Conservation (phyloP, 2,329 filamentous ascomycete species). For the Sphaerulina vaccinii region DNA sequence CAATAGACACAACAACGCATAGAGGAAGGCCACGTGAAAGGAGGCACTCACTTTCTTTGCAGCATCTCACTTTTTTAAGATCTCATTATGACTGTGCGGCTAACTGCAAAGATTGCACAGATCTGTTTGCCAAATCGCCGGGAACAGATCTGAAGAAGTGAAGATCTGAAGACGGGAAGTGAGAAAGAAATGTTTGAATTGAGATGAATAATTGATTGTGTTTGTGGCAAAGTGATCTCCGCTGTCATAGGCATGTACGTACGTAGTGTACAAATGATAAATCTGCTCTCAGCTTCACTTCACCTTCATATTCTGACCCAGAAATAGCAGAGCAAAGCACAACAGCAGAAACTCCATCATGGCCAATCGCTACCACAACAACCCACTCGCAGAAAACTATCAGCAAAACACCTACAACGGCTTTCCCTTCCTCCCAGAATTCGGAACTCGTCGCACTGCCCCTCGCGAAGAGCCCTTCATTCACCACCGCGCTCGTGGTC, state of each 20-base stretch:
- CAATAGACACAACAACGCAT: background rate
- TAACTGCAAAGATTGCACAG: background rate
- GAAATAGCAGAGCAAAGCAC: background rate
- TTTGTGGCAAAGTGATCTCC: slow-evolving; percentile 4
- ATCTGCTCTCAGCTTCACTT: background rate
- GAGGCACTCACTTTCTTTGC: background rate
- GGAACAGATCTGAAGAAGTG: too few relatives aligned
- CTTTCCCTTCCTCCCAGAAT: slow-evolving; percentile 28
- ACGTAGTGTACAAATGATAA: background rate
- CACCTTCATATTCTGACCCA: background rate
- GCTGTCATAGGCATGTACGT: background rate
- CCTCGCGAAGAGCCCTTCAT: slow-evolving; percentile 33
- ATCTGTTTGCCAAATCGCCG: too few relatives aligned
- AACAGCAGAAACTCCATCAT: slow-evolving; percentile 4
- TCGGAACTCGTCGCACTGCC: slow-evolving; percentile 27
- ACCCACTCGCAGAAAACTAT: slow-evolving; percentile 24
- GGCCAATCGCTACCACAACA: slow-evolving; percentile 21
- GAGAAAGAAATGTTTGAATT: background rate
- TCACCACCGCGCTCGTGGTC: slow-evolving; percentile 21
- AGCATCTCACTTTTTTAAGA: background rate
- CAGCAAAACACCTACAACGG: slow-evolving; percentile 27
- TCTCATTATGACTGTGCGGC: too few relatives aligned
- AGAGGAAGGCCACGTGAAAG: background rate
- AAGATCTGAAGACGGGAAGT: too few relatives aligned
- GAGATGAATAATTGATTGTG: slow-evolving; percentile 1